Base-by-base conservation (phyloP, 768 basidiomycete genomes). In the Piloderma croceum region DNA sequence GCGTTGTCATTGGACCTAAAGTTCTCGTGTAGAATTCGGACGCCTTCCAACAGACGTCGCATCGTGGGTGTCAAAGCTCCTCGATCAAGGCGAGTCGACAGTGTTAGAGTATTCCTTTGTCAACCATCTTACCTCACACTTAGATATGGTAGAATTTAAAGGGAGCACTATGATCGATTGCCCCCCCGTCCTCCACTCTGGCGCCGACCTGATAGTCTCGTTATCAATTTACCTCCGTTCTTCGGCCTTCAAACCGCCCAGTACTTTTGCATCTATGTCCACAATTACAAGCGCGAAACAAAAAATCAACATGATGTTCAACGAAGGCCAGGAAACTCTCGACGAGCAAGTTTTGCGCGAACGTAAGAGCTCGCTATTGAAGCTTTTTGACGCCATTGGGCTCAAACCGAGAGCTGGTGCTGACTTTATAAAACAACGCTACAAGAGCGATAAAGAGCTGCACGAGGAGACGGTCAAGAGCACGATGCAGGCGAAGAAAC, bases 311-410 rank as follows among this genome's bases (percentile, higher is more conserved):
- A 42, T 49, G 3, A 69, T 81, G 52, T 83, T 88, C 57, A 76
- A 79, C 45, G 86, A 90, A 56, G 85, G 86, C 3, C 68, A 78
- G 38, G 91, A 94, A 57, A 92, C 89, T 0, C 67, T 68, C 4
- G 78, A 81, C 44, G 91, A 96, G 62, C 80, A 79, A 48, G 64
- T 65, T n/a, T 71, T 96, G 36, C 72, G 90, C 31, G 83, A 84
- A 59, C 71, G 92, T 25, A 96, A 94, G 57, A 64, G 68, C 27
- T 77, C 90, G 1, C 67, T 94, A 24, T 62, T 83, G 3, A 66
- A 72, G 38, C 61, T 97, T 22, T 93, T 97, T 52, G 74, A 86
- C 38, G 69, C 73, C 22, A 65, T 91, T 36, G 77, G 75, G 34
- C 65, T 96, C 40, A 80, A 76, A 37, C 88, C 91, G 6, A 63